Percentiles rank a stretch among this genome's conserved stretches.
Evolutionary conservation across 1,284 basidiomycete species (phyloP).

Genomic region (Marasmius oreades): DNA sequence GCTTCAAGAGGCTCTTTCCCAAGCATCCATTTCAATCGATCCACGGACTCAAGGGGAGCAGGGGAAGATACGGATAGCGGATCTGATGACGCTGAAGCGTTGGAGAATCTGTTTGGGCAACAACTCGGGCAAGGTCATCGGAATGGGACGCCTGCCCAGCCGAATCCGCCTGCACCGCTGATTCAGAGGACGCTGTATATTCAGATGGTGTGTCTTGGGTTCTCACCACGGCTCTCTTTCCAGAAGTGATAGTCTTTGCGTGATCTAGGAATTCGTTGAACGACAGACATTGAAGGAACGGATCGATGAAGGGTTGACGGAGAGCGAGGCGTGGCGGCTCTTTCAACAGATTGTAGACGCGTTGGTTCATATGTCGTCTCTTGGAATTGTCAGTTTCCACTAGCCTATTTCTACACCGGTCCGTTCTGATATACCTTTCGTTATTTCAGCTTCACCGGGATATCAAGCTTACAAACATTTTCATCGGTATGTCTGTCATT

Average conservation of each 20-base stretch:
- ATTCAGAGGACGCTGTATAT: conserved; percentile 76
- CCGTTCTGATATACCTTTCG: conserved; percentile 10
- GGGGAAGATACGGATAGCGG: conserved; percentile 21
- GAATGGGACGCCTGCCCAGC: background rate
- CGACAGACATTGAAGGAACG: conserved; percentile 81
- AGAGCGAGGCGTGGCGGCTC: conserved; percentile 86
- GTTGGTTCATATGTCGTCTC: conserved; percentile 83
- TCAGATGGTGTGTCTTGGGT: conserved; percentile 66
- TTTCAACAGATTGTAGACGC: conserved; percentile 94
- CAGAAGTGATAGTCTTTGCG: conserved; percentile 8
- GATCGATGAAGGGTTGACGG: conserved; percentile 75
- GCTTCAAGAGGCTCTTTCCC: conserved; percentile 63
- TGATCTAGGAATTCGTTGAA: conserved; percentile 89
- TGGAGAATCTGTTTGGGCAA: conserved; percentile 25
- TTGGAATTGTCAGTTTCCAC: conserved; percentile 67
- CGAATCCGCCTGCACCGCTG: conserved; percentile 32
- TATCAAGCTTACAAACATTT: conserved; percentile 90
- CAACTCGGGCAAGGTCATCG: background rate
- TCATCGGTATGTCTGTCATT: conserved; percentile 60
- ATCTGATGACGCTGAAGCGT: conserved; percentile 39
- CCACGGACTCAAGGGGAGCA: conserved; percentile 34
- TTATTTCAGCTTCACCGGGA: conserved; percentile 77
- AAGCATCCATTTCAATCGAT: conserved; percentile 70
- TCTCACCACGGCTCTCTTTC: conserved; percentile 1
- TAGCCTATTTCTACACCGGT: background rate